These are phyloP conservation scores for Debaryomyces prosopidis DNA, from an alignment of 805 yeast genomes.

Conservation along the genomic window DNA sequence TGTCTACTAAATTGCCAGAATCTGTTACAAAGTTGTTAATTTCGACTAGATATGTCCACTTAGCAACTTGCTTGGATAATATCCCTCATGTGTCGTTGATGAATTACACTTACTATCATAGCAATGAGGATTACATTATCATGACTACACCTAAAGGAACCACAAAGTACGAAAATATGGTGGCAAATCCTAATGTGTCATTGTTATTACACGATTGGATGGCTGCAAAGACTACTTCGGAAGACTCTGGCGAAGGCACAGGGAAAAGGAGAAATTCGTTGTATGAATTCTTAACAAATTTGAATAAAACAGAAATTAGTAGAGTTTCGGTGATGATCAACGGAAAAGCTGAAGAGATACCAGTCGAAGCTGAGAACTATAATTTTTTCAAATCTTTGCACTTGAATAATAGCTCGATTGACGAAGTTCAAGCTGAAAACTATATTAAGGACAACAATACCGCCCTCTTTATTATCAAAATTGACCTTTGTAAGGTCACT, in stretches of 20 bases:
- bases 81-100: slow-evolving; percentile 86
- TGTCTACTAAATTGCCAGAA: slow-evolving; percentile 26
- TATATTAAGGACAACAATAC: slow-evolving; percentile 54
- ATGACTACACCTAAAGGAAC: slow-evolving; percentile 73
- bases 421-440: slow-evolving; percentile 58
- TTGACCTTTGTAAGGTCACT: slow-evolving; percentile 73
- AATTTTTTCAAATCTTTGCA: slow-evolving; percentile 62
- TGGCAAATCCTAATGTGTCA: slow-evolving; percentile 74
- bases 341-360: slow-evolving; percentile 57
- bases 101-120: slow-evolving; percentile 74
- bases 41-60: slow-evolving; percentile 71
- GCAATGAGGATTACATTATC: slow-evolving; percentile 54
- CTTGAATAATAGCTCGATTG: slow-evolving; percentile 65
- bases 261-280: slow-evolving; percentile 24
- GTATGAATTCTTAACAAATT: slow-evolving; percentile 61
- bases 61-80: slow-evolving; percentile 75
- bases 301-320: slow-evolving; percentile 79
- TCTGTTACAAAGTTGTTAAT: slow-evolving; percentile 47
- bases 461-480: slow-evolving; percentile 64
- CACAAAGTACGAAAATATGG: slow-evolving; percentile 70
- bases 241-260: slow-evolving; percentile 4
- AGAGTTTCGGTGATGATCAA: slow-evolving; percentile 79
- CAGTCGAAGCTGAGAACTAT: slow-evolving; percentile 46
- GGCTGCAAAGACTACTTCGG: slow-evolving; percentile 47
- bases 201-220: slow-evolving; percentile 91